These are phyloP conservation scores for Medicago lupulina DNA, from an alignment of 306 rosid genomes.

Conservation along the genomic window DNA sequence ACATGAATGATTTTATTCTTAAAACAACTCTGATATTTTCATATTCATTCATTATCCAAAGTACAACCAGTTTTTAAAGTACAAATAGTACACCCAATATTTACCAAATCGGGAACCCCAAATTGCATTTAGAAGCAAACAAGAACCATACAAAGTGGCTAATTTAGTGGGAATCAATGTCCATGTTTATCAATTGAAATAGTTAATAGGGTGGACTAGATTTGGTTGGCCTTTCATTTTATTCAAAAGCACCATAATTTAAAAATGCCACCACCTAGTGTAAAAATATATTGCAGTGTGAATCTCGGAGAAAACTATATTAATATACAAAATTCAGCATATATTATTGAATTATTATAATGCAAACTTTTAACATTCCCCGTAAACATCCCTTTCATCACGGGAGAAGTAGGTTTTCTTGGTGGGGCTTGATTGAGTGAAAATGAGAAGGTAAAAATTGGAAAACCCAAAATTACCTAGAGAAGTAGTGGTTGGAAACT, in stretches of 20 bases:
- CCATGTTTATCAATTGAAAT: conserved; percentile 14
- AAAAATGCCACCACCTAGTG: background rate
- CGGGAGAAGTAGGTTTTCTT: background rate
- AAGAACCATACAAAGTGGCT: conserved; percentile 38
- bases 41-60: background rate
- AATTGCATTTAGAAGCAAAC: background rate
- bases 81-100: background rate
- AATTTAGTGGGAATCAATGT: conserved; percentile 26
- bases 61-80: background rate
- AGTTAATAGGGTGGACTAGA: conserved; percentile 37
- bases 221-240: conserved; percentile 12
- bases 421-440: conserved; percentile 7
- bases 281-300: conserved; percentile 1
- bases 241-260: conserved; percentile 37
- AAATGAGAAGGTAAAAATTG: conserved; percentile 13
- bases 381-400: conserved; percentile 32
- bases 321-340: conserved; percentile 3
- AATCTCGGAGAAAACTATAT: background rate
- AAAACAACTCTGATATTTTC: background rate
- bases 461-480: background rate
- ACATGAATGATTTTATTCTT: background rate
- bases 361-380: conserved; percentile 1
- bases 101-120: conserved; percentile 7
- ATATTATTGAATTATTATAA: background rate
- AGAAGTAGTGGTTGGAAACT: background rate